phyloP scores from a whole-genome alignment of 2,329 filamentous ascomycete species.

The Ampelomyces quisqualis region DNA sequence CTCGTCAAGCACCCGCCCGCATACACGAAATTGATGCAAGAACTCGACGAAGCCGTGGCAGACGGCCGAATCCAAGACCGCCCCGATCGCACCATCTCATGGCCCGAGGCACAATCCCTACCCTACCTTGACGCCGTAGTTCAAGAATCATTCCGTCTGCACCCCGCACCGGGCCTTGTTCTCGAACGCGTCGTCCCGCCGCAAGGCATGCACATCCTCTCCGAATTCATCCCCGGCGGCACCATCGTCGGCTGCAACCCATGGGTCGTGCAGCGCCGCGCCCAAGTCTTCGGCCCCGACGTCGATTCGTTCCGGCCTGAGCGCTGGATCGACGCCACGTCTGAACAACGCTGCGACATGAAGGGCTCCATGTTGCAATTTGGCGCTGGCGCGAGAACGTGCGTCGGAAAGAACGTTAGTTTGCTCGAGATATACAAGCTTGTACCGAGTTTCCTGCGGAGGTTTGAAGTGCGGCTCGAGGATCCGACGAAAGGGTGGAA shows the following conservation, averaged over 20 bases:
- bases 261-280: slow-evolving; percentile 70
- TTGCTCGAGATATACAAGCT: slow-evolving; percentile 55
- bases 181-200: slow-evolving; percentile 72
- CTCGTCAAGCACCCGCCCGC: slow-evolving; percentile 63
- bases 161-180: slow-evolving; percentile 71
- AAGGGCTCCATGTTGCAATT: slow-evolving; percentile 72
- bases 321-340: slow-evolving; percentile 60
- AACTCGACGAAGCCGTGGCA: slow-evolving; percentile 62
- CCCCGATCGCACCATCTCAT: slow-evolving; percentile 62
- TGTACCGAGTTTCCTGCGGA: slow-evolving; percentile 59
- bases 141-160: slow-evolving; percentile 75
- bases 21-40: slow-evolving; percentile 58
- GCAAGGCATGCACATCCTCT: slow-evolving; percentile 63
- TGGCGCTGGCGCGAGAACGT: slow-evolving; percentile 69
- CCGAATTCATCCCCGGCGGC: slow-evolving; percentile 63
- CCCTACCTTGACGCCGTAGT: slow-evolving; percentile 76
- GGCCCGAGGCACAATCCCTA: slow-evolving; percentile 67
- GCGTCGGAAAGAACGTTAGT: slow-evolving; percentile 59
- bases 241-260: slow-evolving; percentile 74
- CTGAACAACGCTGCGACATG: slow-evolving; percentile 64
- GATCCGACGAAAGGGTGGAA: slow-evolving; percentile 46
- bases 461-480: slow-evolving; percentile 59
- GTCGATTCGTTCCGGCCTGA: slow-evolving; percentile 68
- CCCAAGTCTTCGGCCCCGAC: slow-evolving; percentile 68
- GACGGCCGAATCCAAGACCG: slow-evolving; percentile 50